Base-by-base conservation (phyloP, 805 yeast genomes). In the Suhomyces tanzawaensis region DNA sequence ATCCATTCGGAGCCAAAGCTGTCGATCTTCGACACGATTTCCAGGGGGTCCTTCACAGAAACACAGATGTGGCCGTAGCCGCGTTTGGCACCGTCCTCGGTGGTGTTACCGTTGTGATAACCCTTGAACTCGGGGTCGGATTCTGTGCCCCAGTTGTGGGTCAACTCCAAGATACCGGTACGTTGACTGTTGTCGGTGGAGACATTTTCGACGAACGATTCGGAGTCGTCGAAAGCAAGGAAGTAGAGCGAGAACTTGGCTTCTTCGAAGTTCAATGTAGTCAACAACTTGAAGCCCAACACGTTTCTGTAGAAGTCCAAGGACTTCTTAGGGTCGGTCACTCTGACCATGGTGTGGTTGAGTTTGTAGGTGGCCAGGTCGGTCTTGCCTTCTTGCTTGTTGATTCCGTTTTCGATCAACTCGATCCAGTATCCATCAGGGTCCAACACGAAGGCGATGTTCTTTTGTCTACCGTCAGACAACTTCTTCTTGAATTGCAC, bases 401-500 rank as follows among this genome's bases (percentile, higher is more conserved):
- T 58, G 26, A 67, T 47, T 14, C 65, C 71, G 49, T 76, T 81
- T 53, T 79, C 80, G 49, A 91, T 77, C 54, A 91, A 66, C 71
- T 91, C 99, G 53, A 91, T 77, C 99, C 99, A 91, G 68, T 93
- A 93, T 52, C 93, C 93, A 64, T 91, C 91, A 5, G 98, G 97
- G 55, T 93, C 99, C 50, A 90, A 75, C 5, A 83, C 95, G 63
- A 91, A 93, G 0, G 98, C 98, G 67, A 93, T 90, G 61, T 88
- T 75, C 62, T 81, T 82, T 66, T 87, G 96, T 64, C 96, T 81
- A 25, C 99, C 99, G 57, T 91, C 98, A 26, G 77, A 62, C 48
- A 90, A 69, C 56, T 72, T 85, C 72, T 91, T 93, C 65, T 90
- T 78, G 71, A 91, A 91, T 35, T 64, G 58, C 39, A 84, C 96